Percentiles rank a stretch among this genome's conserved stretches.
phyloP scores from a whole-genome alignment of 495 filamentous ascomycete species.

The Hypoxylon perforatum region DNA sequence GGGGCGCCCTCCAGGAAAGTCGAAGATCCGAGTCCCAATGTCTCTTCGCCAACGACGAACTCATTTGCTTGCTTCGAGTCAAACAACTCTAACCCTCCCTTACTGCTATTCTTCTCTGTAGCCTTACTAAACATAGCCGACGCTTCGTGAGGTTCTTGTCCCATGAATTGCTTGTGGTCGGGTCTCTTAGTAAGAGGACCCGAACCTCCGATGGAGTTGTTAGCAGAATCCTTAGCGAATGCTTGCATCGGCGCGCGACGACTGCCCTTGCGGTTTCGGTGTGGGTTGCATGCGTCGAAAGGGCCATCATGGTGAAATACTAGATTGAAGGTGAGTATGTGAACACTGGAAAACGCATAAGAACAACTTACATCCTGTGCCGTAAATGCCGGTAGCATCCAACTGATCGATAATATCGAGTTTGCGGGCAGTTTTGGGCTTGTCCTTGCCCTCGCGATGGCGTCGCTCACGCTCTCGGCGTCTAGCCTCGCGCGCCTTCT shows the following conservation, averaged over 20 bases:
- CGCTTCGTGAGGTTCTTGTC: constrained; percentile 79
- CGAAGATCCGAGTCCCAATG: constrained; percentile 87
- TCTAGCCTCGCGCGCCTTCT: constrained; percentile 74
- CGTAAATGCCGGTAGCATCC: constrained; percentile 97
- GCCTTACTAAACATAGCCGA: constrained; percentile 76
- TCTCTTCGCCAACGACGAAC: constrained; percentile 84
- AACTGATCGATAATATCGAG: constrained; percentile 97
- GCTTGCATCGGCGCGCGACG: constrained; percentile 94
- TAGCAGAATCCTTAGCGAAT: constrained; percentile 89
- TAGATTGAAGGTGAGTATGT: constrained; percentile 48
- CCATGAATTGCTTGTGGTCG: constrained; percentile 85
- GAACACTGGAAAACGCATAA: background rate
- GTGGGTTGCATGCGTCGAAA: constrained; percentile 96
- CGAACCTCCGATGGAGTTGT: constrained; percentile 90
- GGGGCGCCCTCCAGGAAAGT: constrained; percentile 97
- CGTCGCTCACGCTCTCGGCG: constrained; percentile 76
- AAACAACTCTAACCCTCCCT: constrained; percentile 59
- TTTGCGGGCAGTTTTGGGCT: constrained; percentile 67
- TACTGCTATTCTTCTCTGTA: constrained; percentile 42
- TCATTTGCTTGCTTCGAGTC: constrained; percentile 66
- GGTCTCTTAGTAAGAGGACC: constrained; percentile 86
- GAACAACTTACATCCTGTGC: constrained; percentile 81
- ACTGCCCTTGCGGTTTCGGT: constrained; percentile 87
- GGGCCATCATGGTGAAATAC: constrained; percentile 99
- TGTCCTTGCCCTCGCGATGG: constrained; percentile 69